These are phyloP conservation scores for Erysimum cheiranthoides DNA, from an alignment of 345 rosid species.

Conservation along the genomic window DNA sequence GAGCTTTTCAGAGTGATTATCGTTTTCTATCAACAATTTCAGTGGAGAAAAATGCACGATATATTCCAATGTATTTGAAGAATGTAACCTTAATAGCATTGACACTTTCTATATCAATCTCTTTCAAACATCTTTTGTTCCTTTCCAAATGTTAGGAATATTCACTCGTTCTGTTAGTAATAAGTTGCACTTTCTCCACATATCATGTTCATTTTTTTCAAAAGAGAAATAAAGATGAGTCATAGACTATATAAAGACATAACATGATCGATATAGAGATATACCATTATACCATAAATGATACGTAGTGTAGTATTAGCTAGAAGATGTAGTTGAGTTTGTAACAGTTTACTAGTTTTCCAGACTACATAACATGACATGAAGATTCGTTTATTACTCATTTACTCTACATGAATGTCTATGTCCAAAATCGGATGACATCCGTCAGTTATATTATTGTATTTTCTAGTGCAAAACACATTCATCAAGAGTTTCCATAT, in stretches of 20 bases:
- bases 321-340: background rate
- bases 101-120: background rate
- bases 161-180: constrained; percentile 12
- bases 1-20: background rate
- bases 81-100: background rate
- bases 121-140: background rate
- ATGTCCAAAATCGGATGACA: background rate
- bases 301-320: constrained; percentile 22
- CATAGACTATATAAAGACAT: constrained; percentile 19
- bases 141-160: constrained; percentile 10
- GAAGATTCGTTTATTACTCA: background rate
- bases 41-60: background rate
- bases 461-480: background rate
- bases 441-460: background rate
- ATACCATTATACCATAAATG: constrained; percentile 1
- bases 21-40: background rate
- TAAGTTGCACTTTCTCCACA: constrained; percentile 23
- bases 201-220: constrained; percentile 24
- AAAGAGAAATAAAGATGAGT: constrained; percentile 25
- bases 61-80: background rate
- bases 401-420: background rate
- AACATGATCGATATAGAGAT: constrained; percentile 4
- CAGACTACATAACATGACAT: background rate
- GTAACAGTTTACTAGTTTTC: background rate
- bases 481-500: background rate